Percentiles rank a stretch among this genome's conserved stretches.
These are phyloP conservation scores for Sporothrix globosa DNA, from an alignment of 2,329 filamentous ascomycete genomes.

Conservation along the genomic window DNA sequence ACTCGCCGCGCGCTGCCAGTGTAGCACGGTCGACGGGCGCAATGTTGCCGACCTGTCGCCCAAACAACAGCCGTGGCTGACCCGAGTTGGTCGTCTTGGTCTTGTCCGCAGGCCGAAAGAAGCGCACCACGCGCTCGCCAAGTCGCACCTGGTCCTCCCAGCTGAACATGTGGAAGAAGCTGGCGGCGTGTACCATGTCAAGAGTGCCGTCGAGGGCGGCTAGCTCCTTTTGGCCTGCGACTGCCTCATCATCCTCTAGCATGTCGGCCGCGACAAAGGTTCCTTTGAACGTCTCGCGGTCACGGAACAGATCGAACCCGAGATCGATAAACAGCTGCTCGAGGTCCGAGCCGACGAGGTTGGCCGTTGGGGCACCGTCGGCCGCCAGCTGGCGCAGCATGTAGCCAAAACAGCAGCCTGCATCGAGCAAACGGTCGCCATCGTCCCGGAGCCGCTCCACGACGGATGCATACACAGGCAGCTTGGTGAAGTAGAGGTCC, in stretches of 20 bases:
- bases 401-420: constrained; percentile 52
- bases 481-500: constrained; percentile 43
- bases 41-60: constrained; percentile 40
- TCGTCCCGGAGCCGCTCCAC: constrained; percentile 39
- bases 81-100: constrained; percentile 8
- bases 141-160: constrained; percentile 40
- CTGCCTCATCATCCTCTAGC: constrained; percentile 31
- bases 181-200: constrained; percentile 41
- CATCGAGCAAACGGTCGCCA: constrained; percentile 45
- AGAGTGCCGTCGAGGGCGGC: constrained; percentile 38
- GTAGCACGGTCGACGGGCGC: constrained; percentile 33
- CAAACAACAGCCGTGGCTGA: constrained; percentile 39
- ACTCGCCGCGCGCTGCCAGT: constrained; percentile 35
- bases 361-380: constrained; percentile 46
- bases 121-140: constrained; percentile 38
- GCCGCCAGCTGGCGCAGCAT: constrained; percentile 49
- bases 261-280: constrained; percentile 40
- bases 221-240: constrained; percentile 32
- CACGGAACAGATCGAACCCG: constrained; percentile 44
- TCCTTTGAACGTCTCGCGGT: constrained; percentile 37
- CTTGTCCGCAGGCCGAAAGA: constrained; percentile 37
- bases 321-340: constrained; percentile 42
- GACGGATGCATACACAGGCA: constrained; percentile 41
- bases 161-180: constrained; percentile 44
- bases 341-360: constrained; percentile 48